Evolutionary conservation across 305 asterid species (phyloP).

Genomic region (Fraxinus angustifolia): DNA sequence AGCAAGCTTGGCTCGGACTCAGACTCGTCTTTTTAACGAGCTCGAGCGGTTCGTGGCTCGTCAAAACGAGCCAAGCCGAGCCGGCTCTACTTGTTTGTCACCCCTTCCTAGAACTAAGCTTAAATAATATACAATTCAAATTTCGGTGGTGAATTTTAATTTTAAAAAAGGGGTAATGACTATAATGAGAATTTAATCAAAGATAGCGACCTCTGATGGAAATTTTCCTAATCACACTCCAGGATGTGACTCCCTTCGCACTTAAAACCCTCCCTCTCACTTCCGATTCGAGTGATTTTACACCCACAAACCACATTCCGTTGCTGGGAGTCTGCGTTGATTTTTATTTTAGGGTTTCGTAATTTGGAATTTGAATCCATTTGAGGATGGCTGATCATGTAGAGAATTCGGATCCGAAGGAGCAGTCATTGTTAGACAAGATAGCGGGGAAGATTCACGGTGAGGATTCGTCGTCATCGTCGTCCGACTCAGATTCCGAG

Average conservation of each 20-base stretch:
- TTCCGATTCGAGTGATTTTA: not conserved
- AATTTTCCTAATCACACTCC: constrained; percentile 33
- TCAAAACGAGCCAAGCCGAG: no score
- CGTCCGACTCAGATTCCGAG: constrained; percentile 60
- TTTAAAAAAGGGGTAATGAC: not conserved
- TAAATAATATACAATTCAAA: no score
- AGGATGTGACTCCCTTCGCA: constrained; percentile 27
- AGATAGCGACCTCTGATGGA: not conserved
- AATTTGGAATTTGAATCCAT: constrained; percentile 16
- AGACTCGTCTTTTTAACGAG: no score
- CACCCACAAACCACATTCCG: not conserved
- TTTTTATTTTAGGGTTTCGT: not conserved
- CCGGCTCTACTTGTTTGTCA: no score
- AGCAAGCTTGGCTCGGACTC: no score
- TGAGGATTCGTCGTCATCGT: constrained; percentile 36
- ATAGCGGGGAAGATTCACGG: constrained; percentile 56
- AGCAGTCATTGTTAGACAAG: constrained; percentile 58
- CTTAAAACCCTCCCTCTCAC: constrained; percentile 27
- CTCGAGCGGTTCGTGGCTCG: no score
- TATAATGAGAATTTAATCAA: constrained; percentile 10
- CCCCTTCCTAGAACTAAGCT: not conserved
- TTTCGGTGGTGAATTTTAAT: not conserved
- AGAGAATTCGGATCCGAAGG: constrained; percentile 58
- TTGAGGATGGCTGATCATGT: constrained; percentile 69
- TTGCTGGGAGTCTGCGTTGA: not conserved